Base-by-base conservation (phyloP, 164 flowering plant genomes). In the Nymphaea thermarum region DNA sequence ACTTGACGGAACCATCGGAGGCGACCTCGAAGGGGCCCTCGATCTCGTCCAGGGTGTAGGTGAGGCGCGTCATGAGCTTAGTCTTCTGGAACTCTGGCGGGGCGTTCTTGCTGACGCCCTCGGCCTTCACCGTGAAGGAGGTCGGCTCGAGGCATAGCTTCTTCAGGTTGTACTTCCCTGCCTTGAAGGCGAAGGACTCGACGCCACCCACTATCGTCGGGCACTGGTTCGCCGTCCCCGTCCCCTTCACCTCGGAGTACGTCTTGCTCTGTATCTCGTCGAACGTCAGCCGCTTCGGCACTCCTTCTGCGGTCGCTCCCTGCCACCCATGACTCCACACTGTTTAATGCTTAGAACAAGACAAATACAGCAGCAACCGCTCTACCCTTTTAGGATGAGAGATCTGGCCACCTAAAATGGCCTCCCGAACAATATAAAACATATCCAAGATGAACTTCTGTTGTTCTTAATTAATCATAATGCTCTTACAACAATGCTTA, bases 201-300 rank as follows among this genome's bases (percentile, higher is more conserved):
- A 75, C 75, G 4, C 98, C 97, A 5, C 96, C 92, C 0, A 85
- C 93, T 18, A 91, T 83, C 65, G 93, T 88, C 43, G 97, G 97
- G 81, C 98, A 89, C 75, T 94, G 97, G 90, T 91, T 94, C 6
- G 97, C 98, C 0, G 98, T 94, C 68, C 98, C 98, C 0, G 89
- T 80, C 63, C 98, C 97, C 76, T 94, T 94, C 51, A 91, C 97
- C 77, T 94, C 98, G 82, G 88, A 70, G 85, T 94, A 94, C 43
- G 97, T 89, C 82, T 88, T 91, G 85, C 98, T 93, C 77, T 93
- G 98, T 71, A 93, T 87, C 74, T 93, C 98, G 14, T 94, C 96
- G 66, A 59, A 94, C 72, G 98, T 91, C 18, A 91, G 87, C 67
- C 98, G 70, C 76, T 91, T 91, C 3, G 97, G 96, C 3, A 77